Evolutionary conservation across 139 green algal genomes (phyloP).

Genomic region (Chlorella sp.): DNA sequence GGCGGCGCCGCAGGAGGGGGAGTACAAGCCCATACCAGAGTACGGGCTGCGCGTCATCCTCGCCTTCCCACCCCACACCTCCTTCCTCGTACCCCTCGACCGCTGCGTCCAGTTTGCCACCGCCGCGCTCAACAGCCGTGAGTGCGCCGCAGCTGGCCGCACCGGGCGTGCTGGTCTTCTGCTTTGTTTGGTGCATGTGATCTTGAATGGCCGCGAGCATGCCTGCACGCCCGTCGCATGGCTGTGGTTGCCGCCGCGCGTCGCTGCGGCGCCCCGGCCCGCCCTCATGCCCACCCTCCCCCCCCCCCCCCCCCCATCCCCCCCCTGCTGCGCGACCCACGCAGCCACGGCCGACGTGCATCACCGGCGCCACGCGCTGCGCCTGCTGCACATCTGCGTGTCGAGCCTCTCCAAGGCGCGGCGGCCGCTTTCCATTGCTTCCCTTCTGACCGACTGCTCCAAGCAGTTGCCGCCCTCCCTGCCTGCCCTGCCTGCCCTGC

Average conservation of each 20-base stretch:
- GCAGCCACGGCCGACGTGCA: slow-evolving; percentile 2
- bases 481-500: too few relatives aligned
- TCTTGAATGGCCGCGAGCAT: too few relatives aligned
- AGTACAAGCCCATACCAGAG: slow-evolving; percentile 91
- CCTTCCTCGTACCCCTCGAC: slow-evolving; percentile 95
- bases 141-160: not conserved
- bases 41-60: slow-evolving; percentile 95
- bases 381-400: slow-evolving; percentile 81
- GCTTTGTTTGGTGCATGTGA: too few relatives aligned
- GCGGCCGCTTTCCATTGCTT: too few relatives aligned
- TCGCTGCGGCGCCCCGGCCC: too few relatives aligned
- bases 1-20: slow-evolving; percentile 67
- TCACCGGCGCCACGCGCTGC: slow-evolving; percentile 5
- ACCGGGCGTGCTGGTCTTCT: not conserved
- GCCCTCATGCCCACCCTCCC: too few relatives aligned
- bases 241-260: too few relatives aligned
- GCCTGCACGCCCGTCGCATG: too few relatives aligned
- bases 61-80: slow-evolving; percentile 87
- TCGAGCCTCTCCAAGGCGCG: slow-evolving; percentile 63
- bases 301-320: not conserved
- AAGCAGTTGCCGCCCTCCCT: too few relatives aligned
- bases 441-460: too few relatives aligned
- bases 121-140: slow-evolving; percentile 15
- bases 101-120: slow-evolving; percentile 62
- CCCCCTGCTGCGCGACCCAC: not conserved